phyloP scores from a whole-genome alignment of 495 filamentous ascomycete species.

The Neurospora tetrasperma region DNA sequence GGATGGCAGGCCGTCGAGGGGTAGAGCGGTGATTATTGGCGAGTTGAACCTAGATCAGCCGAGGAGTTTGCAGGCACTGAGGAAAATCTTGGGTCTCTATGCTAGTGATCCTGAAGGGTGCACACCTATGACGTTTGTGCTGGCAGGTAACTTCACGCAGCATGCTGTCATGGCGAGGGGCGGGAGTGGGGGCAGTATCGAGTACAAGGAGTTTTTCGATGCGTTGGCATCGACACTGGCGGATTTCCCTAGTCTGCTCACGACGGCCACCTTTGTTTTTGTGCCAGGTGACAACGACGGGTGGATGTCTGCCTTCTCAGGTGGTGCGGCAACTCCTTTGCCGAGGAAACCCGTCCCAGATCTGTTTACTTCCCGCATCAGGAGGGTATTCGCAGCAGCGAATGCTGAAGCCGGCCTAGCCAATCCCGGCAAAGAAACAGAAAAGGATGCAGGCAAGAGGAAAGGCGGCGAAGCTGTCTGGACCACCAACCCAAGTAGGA shows the following conservation, averaged over 20 bases:
- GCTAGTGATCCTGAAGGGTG: conserved; percentile 48
- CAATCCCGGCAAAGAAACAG: neutral
- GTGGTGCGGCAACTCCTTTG: conserved; percentile 65
- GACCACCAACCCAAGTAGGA: conserved; percentile 74
- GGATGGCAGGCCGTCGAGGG: conserved; percentile 12
- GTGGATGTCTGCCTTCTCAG: conserved; percentile 77
- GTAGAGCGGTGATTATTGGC: conserved; percentile 61
- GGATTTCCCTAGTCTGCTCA: conserved; percentile 77
- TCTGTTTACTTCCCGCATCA: conserved; percentile 74
- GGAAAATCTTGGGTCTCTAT: conserved; percentile 63
- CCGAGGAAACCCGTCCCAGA: conserved; percentile 70
- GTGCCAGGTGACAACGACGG: conserved; percentile 94
- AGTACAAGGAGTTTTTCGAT: conserved; percentile 93
- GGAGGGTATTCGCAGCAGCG: conserved; percentile 65
- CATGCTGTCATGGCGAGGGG: conserved; percentile 62
- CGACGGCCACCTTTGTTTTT: conserved; percentile 73
- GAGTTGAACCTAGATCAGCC: conserved; percentile 81
- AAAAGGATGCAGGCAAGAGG: conserved; percentile 37
- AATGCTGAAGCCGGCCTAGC: conserved; percentile 47
- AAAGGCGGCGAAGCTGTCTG: conserved; percentile 63
- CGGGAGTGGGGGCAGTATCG: conserved; percentile 63
- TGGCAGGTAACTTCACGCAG: conserved; percentile 77
- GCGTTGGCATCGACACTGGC: conserved; percentile 69
- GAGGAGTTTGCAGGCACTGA: conserved; percentile 62
- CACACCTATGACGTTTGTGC: conserved; percentile 65